Evolutionary conservation across 305 asterid genomes (phyloP).

Genomic region (Fraxinus angustifolia): DNA sequence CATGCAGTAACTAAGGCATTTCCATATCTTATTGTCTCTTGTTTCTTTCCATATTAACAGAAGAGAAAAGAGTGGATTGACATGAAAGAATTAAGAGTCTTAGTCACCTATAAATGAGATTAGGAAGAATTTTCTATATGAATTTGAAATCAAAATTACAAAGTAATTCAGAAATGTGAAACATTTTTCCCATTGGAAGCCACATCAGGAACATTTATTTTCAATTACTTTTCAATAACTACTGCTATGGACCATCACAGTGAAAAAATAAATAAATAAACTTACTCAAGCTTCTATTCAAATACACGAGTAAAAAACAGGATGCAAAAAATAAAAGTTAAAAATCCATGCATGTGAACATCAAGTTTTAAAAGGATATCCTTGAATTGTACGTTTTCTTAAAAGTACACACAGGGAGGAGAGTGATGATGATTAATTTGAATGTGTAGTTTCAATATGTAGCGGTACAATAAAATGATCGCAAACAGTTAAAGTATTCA

Average conservation of each 20-base stretch:
- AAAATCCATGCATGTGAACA: not conserved
- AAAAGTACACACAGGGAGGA: not conserved
- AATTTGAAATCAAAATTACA: not conserved
- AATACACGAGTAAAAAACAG: not conserved
- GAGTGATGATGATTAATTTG: not conserved
- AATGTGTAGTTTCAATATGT: not conserved
- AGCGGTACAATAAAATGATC: not conserved
- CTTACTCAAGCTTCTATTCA: not conserved
- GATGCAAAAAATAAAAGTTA: not conserved
- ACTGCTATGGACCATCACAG: not conserved
- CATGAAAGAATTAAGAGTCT: not conserved
- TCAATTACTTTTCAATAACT: not conserved
- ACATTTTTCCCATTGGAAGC: not conserved
- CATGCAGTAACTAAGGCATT: conserved; percentile 6
- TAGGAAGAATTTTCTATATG: not conserved
- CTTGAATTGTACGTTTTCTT: not conserved
- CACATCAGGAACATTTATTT: not conserved
- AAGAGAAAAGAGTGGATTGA: not conserved
- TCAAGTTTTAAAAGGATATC: not conserved
- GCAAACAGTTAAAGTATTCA: not conserved
- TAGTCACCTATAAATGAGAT: not conserved
- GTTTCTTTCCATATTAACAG: not conserved
- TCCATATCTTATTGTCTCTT: not conserved
- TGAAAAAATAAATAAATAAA: not conserved
- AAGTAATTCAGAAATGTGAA: not conserved